Base-by-base conservation (phyloP, 306 rosid genomes). In the Dryas alaskensis region DNA sequence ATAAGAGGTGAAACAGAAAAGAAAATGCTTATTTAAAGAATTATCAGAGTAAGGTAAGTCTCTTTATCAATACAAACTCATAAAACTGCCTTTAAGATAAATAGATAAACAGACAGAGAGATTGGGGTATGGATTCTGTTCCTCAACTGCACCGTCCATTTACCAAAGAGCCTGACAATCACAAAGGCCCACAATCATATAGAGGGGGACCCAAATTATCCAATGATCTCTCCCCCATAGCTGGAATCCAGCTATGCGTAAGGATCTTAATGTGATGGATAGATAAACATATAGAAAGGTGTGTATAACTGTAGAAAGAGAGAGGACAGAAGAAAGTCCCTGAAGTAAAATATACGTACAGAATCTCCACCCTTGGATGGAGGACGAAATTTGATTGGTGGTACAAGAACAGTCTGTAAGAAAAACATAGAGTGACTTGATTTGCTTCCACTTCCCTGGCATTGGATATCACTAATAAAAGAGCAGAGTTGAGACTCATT, bases 301-400 rank as follows among this genome's bases (percentile, higher is more conserved):
- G 72, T 10, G 4, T 9, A 67, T 14, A 8, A 1, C 12, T 5
- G 31, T 53, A 53, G 11, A 52, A 39, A 16, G 53, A 43, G 13
- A 39, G 60, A n/a, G 60, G 22, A 69, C 40, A 68, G 66, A 66
- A 81, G 31, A 51, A 10, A 17, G 72, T 39, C 40, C 51, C 53
- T 16, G 19, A 65, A 25, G 71, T 39, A 63, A 74, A 31, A 51
- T 55, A 16, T 65, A 86, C 96, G 53, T 86, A 94, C 98, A 19
- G 84, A 74, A 87, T 84, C 98, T 67, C 90, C 95, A 77, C 84
- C 91, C 81, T 78, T 88, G 77, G 97, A 65, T 42, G 97, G 95
- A 64, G 98, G 98, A 4, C 97, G 98, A 74, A 94, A 89, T 78
- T 88, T 94, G 81, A 84, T 83, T 76, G 98, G 97, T 44, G 97